phyloP scores from a whole-genome alignment of 148 eudicot species.

The Dianthus caryophyllus region DNA sequence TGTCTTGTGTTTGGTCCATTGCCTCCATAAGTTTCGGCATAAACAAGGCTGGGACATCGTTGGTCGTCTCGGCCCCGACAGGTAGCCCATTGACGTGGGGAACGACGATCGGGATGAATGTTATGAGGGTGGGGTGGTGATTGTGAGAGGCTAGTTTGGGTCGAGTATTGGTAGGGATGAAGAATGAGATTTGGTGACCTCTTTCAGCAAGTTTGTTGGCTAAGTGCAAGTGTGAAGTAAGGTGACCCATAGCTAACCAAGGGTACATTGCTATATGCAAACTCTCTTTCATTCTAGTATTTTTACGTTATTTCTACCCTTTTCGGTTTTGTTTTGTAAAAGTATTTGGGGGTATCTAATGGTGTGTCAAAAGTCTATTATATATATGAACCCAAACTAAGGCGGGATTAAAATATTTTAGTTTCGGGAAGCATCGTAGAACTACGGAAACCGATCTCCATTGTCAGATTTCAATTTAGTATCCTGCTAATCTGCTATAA shows the following conservation, averaged over 20 bases:
- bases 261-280: conserved; percentile 41
- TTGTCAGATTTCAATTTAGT: no score
- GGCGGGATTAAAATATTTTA: no score
- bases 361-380: no score
- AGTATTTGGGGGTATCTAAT: no score
- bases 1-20: conserved; percentile 29
- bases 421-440: no score
- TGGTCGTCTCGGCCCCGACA: conserved; percentile 32
- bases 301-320: no score
- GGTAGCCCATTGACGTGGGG: conserved; percentile 45
- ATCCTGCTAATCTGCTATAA: no score
- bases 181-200: conserved; percentile 35
- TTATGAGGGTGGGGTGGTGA: conserved; percentile 35
- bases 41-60: conserved; percentile 23
- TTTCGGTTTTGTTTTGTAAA: no score
- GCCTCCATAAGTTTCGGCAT: conserved; percentile 24
- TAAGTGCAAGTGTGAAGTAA: conserved; percentile 32
- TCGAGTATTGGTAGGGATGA: conserved; percentile 32
- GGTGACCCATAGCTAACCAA: conserved; percentile 47
- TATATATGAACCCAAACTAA: no score
- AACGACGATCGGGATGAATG: conserved; percentile 30
- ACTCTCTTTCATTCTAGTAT: no score
- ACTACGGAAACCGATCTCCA: no score
- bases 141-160: conserved; percentile 29
- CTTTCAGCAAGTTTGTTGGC: conserved; percentile 38